Conservation (phyloP, 73 alveolate species). For the Paramecium biaurelia region DNA sequence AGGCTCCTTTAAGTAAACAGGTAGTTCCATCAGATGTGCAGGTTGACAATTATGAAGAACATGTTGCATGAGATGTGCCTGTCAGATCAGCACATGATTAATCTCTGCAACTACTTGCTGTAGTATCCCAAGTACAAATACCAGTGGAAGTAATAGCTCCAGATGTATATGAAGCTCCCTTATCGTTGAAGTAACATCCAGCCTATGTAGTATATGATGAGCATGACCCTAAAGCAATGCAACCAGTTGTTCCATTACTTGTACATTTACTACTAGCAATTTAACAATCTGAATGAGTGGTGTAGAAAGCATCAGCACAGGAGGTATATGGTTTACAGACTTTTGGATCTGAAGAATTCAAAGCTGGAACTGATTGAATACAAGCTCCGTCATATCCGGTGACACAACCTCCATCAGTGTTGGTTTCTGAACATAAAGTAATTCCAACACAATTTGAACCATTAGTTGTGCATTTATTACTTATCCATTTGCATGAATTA, state of each 20-base stretch:
- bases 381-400: conserved; percentile 32
- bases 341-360: not conserved
- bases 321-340: not conserved
- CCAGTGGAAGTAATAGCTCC: conserved; percentile 8
- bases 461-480: not conserved
- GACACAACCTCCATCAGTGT: not conserved
- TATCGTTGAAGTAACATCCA: not conserved
- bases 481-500: not conserved
- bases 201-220: not conserved
- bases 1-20: not conserved
- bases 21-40: conserved; percentile 42
- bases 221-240: conserved; percentile 8
- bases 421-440: not conserved
- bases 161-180: not conserved
- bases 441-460: conserved; percentile 1
- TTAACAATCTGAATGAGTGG: not conserved
- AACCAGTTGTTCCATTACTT: not conserved
- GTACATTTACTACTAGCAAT: not conserved
- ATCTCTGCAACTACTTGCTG: not conserved
- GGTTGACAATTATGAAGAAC: not conserved
- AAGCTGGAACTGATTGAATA: not conserved
- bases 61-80: not conserved
- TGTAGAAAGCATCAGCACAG: not conserved
- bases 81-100: not conserved
- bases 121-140: not conserved